Conservation (phyloP, 2,329 filamentous ascomycete species). For the Alternaria ethzedia region DNA sequence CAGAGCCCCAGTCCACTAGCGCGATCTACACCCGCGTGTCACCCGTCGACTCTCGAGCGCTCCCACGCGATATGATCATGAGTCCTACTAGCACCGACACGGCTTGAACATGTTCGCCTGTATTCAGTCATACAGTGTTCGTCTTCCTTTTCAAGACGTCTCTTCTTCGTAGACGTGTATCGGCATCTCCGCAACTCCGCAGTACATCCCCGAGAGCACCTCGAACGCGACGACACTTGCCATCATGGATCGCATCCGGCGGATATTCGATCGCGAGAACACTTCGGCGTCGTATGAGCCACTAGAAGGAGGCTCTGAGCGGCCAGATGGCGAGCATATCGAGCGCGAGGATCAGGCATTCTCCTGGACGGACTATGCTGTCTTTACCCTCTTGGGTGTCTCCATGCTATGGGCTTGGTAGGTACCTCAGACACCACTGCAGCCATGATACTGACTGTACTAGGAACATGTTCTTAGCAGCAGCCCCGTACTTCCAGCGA, state of each 20-base stretch:
- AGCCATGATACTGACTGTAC: conserved; percentile 15
- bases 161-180: conserved; percentile 14
- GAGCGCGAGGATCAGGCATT: conserved; percentile 57
- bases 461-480: conserved; percentile 98
- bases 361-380: conserved; percentile 83
- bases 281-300: conserved; percentile 45
- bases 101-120: conserved; percentile 32
- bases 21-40: conserved; percentile 2
- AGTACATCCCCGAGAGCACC: conserved; percentile 7
- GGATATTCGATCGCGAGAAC: conserved; percentile 37
- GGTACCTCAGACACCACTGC: conserved; percentile 28
- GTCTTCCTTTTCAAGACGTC: conserved; percentile 5
- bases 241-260: conserved; percentile 46
- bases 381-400: conserved; percentile 85
- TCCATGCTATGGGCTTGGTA: conserved; percentile 99
- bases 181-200: conserved; percentile 1
- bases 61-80: conserved; percentile 26
- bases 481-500: conserved; percentile 87
- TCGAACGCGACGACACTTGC: conserved; percentile 2
- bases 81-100: conserved; percentile 8
- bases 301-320: conserved; percentile 46
- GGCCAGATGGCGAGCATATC: conserved; percentile 42
- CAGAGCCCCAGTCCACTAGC: conserved; percentile 12
- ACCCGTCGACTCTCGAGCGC: conserved; percentile 4
- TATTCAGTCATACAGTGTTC: background rate